Conservation (phyloP, 2,329 filamentous ascomycete genomes). For the Balansia obtecta region DNA sequence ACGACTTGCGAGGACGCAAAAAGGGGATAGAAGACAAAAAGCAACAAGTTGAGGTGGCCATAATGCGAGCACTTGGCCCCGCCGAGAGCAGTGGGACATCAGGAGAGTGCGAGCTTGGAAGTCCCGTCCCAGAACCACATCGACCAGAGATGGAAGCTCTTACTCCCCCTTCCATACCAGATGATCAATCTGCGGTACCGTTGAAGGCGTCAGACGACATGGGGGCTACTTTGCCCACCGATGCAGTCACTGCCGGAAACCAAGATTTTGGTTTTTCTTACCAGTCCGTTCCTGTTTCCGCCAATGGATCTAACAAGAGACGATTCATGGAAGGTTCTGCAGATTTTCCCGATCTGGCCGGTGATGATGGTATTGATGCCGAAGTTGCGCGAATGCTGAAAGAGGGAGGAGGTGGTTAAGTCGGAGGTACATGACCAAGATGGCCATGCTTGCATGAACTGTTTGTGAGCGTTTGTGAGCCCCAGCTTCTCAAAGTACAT, state of each 20-base stretch:
- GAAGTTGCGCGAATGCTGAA: conserved; percentile 45
- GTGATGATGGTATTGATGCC: conserved; percentile 42
- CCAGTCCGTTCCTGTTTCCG: conserved; percentile 35
- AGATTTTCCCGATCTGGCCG: conserved; percentile 42
- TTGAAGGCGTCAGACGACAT: conserved; percentile 9
- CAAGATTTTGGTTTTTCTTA: conserved; percentile 30
- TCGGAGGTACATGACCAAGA: conserved; percentile 5
- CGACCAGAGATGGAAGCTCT: conserved; percentile 76
- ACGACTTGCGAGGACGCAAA: conserved; percentile 54
- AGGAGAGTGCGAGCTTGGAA: conserved; percentile 32
- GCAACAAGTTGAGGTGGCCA: conserved; percentile 77
- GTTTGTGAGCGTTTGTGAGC: too few relatives aligned
- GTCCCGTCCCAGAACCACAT: conserved; percentile 45
- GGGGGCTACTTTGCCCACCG: conserved; percentile 7
- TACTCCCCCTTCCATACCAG: conserved; percentile 61
- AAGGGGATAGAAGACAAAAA: conserved; percentile 68
- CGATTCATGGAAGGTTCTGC: conserved; percentile 37
- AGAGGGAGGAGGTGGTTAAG: conserved; percentile 18
- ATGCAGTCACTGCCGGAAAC: conserved; percentile 27
- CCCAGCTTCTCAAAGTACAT: too few relatives aligned
- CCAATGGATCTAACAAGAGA: conserved; percentile 44
- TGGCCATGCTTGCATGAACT: not conserved
- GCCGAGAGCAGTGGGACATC: conserved; percentile 39
- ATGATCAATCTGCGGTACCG: conserved; percentile 9
- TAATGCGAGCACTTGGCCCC: conserved; percentile 69